A percentile compares a stretch with the other conserved stretches of the same genome.
Evolutionary conservation across 2,329 filamentous ascomycete species (phyloP).

Genomic region (Sporothrix brunneoviolacea): DNA sequence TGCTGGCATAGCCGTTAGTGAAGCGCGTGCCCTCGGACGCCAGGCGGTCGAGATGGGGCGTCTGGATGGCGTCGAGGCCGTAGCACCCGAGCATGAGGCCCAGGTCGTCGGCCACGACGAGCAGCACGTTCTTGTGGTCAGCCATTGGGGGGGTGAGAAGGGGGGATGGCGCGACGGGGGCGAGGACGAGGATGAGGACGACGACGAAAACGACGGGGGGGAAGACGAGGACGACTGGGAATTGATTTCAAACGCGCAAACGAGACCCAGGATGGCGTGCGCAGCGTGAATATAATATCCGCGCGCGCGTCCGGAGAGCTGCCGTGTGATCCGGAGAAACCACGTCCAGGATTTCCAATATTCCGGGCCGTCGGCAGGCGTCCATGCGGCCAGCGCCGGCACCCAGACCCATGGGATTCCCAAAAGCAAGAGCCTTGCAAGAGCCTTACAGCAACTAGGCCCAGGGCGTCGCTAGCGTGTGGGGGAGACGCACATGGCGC

Average conservation of each 20-base stretch:
- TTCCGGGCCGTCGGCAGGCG: neutral
- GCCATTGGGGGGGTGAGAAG: slow-evolving; percentile 1
- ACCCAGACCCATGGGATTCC: no score
- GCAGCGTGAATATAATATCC: neutral
- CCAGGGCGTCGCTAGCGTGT: neutral
- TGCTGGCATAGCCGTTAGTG: slow-evolving; percentile 35
- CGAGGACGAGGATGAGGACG: neutral
- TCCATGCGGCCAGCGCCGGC: neutral
- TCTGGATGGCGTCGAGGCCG: slow-evolving; percentile 22
- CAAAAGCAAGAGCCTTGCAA: neutral
- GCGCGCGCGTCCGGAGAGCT: neutral
- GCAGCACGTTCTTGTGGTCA: slow-evolving; percentile 14
- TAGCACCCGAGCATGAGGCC: slow-evolving; percentile 16
- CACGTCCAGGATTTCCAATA: neutral
- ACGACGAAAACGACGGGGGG: neutral
- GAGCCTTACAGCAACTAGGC: neutral
- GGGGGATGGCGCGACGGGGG: no score
- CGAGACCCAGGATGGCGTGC: slow-evolving; percentile 6
- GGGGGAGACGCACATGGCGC: slow-evolving; percentile 1
- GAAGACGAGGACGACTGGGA: neutral
- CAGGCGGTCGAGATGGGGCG: slow-evolving; percentile 36
- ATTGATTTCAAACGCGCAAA: neutral
- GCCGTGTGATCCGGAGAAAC: neutral
- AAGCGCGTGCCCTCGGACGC: slow-evolving; percentile 32
- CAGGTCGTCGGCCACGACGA: slow-evolving; percentile 16